Evolutionary conservation across 2,329 filamentous ascomycete genomes (phyloP).

Genomic region (Neofusicoccum kwambonambiense): DNA sequence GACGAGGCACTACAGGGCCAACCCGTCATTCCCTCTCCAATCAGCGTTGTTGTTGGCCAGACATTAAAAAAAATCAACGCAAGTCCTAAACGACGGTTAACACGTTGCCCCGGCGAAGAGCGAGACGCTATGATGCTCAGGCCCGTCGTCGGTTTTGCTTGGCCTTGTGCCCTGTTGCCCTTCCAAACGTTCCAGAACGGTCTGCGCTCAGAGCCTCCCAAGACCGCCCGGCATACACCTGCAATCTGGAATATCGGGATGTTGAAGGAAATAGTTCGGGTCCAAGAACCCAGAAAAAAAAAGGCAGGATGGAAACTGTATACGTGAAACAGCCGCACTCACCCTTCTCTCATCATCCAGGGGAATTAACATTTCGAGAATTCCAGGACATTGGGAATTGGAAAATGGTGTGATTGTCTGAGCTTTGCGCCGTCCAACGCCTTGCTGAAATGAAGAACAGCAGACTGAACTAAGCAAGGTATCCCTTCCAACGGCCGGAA

Average conservation of each 20-base stretch:
- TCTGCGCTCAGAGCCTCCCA: background rate
- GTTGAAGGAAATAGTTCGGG: background rate
- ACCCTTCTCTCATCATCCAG: background rate
- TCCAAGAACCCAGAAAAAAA: background rate
- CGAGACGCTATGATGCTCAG: no score
- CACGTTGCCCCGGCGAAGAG: no score
- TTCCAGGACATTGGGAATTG: no score
- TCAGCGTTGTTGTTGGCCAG: no score
- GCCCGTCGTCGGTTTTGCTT: no score
- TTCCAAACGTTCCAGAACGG: background rate
- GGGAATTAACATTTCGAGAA: background rate
- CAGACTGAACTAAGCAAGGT: background rate
- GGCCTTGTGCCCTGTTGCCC: no score
- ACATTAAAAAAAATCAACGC: no score
- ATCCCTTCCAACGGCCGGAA: no score
- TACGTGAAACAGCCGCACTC: background rate
- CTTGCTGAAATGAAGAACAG: background rate
- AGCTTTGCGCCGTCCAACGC: background rate
- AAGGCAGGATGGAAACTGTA: background rate
- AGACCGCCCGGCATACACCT: background rate
- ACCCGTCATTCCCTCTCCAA: no score
- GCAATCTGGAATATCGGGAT: background rate
- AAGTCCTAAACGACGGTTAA: no score
- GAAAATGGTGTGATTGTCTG: no score
- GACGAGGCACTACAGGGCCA: no score